Evolutionary conservation across 371 early-diverging fungal genomes (phyloP).

Genomic region (Coemansia sp.): DNA sequence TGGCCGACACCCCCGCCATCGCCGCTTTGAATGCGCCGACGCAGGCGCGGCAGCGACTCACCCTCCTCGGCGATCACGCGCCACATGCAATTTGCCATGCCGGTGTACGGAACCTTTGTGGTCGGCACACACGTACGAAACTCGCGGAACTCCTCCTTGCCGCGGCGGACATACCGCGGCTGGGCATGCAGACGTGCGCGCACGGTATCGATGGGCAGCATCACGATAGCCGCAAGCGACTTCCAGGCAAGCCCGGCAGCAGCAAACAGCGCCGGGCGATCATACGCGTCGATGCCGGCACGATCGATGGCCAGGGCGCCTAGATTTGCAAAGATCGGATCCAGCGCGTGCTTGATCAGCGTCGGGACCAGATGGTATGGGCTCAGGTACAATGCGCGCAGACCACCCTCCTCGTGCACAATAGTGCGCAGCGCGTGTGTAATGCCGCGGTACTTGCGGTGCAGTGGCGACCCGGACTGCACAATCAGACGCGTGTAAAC

Average conservation of each 20-base stretch:
- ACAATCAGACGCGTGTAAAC: conserved; percentile 73
- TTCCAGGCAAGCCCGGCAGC: conserved; percentile 54
- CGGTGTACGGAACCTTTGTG: conserved; percentile 81
- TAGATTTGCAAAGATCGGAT: conserved; percentile 69
- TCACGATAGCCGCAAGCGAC: conserved; percentile 67
- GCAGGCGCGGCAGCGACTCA: conserved; percentile 33
- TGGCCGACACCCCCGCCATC: conserved; percentile 50
- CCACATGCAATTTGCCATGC: conserved; percentile 75
- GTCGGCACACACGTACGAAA: conserved; percentile 75
- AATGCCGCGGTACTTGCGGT: conserved; percentile 73
- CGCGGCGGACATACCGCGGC: conserved; percentile 40
- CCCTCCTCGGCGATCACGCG: conserved; percentile 89
- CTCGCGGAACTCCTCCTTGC: conserved; percentile 13
- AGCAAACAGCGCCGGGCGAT: conserved; percentile 67
- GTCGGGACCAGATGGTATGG: conserved; percentile 69
- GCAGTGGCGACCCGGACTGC: conserved; percentile 66
- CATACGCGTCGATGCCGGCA: conserved; percentile 65
- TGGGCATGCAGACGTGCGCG: conserved; percentile 83
- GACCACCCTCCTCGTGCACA: conserved; percentile 76
- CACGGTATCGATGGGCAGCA: conserved; percentile 86
- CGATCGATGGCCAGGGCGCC: conserved; percentile 72
- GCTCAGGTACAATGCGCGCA: conserved; percentile 66
- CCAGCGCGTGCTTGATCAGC: conserved; percentile 69
- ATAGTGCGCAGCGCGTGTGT: conserved; percentile 72
- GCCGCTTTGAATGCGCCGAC: conserved; percentile 36